These are phyloP conservation scores for Paramecium tetraurelia DNA, from an alignment of 73 alveolate genomes.

Conservation along the genomic window DNA sequence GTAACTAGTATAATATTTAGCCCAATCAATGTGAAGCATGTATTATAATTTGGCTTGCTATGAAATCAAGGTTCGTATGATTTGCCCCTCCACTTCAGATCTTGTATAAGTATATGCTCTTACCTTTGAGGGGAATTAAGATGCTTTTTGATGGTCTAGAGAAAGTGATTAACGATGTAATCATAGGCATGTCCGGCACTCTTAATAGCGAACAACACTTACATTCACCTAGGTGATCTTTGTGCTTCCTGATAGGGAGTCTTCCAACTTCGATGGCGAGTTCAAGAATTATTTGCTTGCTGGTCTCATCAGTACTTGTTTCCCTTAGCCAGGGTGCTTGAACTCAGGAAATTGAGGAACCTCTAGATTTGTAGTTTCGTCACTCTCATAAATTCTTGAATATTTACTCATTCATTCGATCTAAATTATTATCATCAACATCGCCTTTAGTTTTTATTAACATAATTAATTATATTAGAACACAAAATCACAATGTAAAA, in stretches of 20 bases:
- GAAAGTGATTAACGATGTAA: slow-evolving; percentile 28
- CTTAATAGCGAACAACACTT: not conserved
- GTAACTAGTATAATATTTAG: slow-evolving; percentile 11
- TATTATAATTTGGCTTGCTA: not conserved
- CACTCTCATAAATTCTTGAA: not conserved
- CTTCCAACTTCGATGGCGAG: slow-evolving; percentile 30
- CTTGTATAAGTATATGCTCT: not conserved
- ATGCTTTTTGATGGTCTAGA: slow-evolving; percentile 15
- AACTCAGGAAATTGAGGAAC: slow-evolving; percentile 22
- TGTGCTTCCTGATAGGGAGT: slow-evolving; percentile 2
- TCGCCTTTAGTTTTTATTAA: slow-evolving; percentile 28
- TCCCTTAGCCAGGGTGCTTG: not conserved
- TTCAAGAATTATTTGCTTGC: not conserved
- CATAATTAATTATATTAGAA: not conserved
- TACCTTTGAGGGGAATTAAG: slow-evolving; percentile 21
- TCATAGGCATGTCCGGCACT: not conserved
- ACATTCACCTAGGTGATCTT: not conserved
- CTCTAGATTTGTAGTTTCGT: not conserved
- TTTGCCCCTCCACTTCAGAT: slow-evolving; percentile 40
- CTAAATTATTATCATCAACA: not conserved
- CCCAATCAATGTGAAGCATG: slow-evolving; percentile 40
- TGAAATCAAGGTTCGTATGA: not conserved
- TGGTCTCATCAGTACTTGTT: not conserved
- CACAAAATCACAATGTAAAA: slow-evolving; percentile 6
- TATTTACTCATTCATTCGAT: not conserved